Base-by-base conservation (phyloP, 352 stramenopile genomes). In the Poterioochromonas sp. region DNA sequence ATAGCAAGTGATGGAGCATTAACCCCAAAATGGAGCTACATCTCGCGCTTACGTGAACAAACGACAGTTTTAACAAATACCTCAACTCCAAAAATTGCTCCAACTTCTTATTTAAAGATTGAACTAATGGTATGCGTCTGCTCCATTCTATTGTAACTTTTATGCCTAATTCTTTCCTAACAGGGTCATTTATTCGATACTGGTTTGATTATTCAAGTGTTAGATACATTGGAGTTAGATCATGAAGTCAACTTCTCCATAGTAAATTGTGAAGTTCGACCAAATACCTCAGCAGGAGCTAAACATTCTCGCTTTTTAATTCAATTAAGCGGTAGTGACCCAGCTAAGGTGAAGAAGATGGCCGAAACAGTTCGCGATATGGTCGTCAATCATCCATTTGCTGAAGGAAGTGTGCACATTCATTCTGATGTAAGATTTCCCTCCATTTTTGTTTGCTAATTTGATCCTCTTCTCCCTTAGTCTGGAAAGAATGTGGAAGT, bases 181-280 rank as follows among this genome's bases (percentile, higher is more conserved):
- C 83, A 95, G 76, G 94, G 93, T 0, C 93, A 98, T 82, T 84
- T 98, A 47, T 98, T 98, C 82, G 94, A 98, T 87, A 95, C 89
- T 12, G 91, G 91, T 37, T 83, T 97, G 34, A 97, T 98, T 82
- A 97, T 97, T 83, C 88, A 95, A 79, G 84, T 97, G 8, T 84
- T 97, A 18, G 93, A 97, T 84, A 85, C 95, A 20, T 91, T 97
- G 76, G 93, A 97, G 79, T 82, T 5, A n/a, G 12, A 88, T 26
- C 85, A 92, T 78, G 83, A 88, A 44, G 92, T 90, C 73, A 85
- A 87, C 0, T 97, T 97, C 80, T 84, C 93, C 82, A 88, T 98
- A 70, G 84, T 93, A 39, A 87, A 97, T 70, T 96, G 91, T 77
- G 84, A 91, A 81, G 91, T 97, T 18, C 88, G 86, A 44, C 87